These are phyloP conservation scores for Myochromella boudieri DNA, from an alignment of 768 basidiomycete genomes.

Conservation along the genomic window DNA sequence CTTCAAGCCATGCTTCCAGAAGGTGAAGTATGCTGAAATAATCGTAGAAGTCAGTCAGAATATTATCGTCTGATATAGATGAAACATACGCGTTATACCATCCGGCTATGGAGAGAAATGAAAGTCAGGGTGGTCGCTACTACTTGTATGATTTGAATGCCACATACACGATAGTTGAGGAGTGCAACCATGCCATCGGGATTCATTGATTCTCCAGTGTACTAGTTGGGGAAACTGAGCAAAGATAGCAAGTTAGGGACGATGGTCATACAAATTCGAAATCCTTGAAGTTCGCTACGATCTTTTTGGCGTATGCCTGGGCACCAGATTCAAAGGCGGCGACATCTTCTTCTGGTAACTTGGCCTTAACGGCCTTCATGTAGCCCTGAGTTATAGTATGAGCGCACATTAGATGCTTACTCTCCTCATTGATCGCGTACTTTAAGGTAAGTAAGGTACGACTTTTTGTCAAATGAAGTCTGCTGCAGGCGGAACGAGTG, in stretches of 20 bases:
- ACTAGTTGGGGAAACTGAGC: conserved; percentile 38
- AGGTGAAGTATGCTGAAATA: conserved; percentile 82
- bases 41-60: conserved; percentile 5
- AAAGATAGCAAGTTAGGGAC: neutral
- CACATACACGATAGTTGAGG: conserved; percentile 85
- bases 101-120: conserved; percentile 55
- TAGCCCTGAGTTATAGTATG: conserved; percentile 61
- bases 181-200: conserved; percentile 93
- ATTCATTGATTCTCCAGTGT: conserved; percentile 73
- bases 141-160: neutral
- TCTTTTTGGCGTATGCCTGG: conserved; percentile 76
- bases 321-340: conserved; percentile 83
- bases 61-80: neutral
- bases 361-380: conserved; percentile 86
- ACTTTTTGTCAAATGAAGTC: conserved; percentile 89
- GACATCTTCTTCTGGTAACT: conserved; percentile 57
- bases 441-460: conserved; percentile 82
- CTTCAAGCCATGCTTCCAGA: conserved; percentile 96
- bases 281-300: conserved; percentile 88
- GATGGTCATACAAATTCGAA: conserved; percentile 80
- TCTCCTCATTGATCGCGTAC: conserved; percentile 34
- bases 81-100: conserved; percentile 72
- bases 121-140: too few species aligned
- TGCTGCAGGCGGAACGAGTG: conserved; percentile 87
- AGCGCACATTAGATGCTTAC: neutral